These are phyloP conservation scores for Nematocida major DNA, from an alignment of 371 early-diverging fungal species.

Conservation along the genomic window DNA sequence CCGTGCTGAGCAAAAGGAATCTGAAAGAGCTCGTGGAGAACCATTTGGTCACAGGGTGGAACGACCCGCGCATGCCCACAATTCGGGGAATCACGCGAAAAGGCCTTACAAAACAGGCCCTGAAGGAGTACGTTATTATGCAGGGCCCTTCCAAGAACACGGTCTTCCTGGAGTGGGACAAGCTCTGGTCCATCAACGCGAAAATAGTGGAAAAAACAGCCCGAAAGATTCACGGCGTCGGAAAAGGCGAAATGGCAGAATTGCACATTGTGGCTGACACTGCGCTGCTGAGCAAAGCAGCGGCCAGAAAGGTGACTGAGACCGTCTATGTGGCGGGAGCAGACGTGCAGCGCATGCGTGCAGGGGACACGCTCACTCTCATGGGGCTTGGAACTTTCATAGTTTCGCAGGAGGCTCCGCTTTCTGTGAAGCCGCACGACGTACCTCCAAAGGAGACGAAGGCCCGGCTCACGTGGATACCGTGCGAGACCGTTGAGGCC, in stretches of 20 bases:
- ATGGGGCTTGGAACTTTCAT: constrained; percentile 99
- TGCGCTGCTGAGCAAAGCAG: not conserved
- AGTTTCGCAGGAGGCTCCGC: constrained; percentile 69
- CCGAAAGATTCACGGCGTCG: constrained; percentile 79
- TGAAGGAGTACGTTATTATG: constrained; percentile 90
- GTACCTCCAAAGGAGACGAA: constrained; percentile 95
- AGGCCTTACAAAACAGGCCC: constrained; percentile 92
- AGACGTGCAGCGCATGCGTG: constrained; percentile 74
- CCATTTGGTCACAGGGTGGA: constrained; percentile 77
- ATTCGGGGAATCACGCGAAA: constrained; percentile 91
- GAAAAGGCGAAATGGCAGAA: constrained; percentile 65
- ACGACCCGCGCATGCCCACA: constrained; percentile 96
- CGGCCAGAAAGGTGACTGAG: constrained; percentile 10
- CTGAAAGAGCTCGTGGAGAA: constrained; percentile 77
- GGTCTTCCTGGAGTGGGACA: constrained; percentile 89
- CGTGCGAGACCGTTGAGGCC: constrained; percentile 58
- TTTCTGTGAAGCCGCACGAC: constrained; percentile 69
- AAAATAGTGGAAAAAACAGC: constrained; percentile 87
- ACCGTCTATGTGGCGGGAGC: constrained; percentile 71
- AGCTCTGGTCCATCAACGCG: constrained; percentile 96
- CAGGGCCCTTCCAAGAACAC: constrained; percentile 93
- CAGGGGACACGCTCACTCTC: constrained; percentile 85
- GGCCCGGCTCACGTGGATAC: constrained; percentile 96
- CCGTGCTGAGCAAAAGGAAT: constrained; percentile 93
- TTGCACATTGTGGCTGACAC: not conserved